Conservation (phyloP, 2,329 filamentous ascomycete genomes). For the Macrophomina pseudophaseolina region DNA sequence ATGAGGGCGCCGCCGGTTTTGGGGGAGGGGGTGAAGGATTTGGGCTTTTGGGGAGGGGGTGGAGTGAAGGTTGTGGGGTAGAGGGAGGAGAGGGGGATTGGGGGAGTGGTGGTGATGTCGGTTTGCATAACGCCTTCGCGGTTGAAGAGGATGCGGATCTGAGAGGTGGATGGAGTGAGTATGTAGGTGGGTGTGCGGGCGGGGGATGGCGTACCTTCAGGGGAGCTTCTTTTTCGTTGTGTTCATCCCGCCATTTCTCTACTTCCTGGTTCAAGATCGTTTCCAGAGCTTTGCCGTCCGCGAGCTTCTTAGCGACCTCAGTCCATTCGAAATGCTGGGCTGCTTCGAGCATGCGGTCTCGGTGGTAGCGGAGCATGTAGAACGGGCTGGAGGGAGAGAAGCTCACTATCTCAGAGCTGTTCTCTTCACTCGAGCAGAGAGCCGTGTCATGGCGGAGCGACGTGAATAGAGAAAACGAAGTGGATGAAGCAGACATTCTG, state of each 20-base stretch:
- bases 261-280: conserved; percentile 41
- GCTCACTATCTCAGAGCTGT: conserved; percentile 57
- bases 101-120: conserved; percentile 46
- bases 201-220: conserved; percentile 34
- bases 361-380: conserved; percentile 81
- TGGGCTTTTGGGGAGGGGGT: conserved; percentile 28
- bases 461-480: conserved; percentile 45
- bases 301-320: conserved; percentile 39
- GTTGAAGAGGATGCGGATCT: conserved; percentile 63
- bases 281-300: conserved; percentile 42
- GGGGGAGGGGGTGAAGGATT: conserved; percentile 39
- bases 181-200: not conserved
- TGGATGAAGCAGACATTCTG: conserved; percentile 2
- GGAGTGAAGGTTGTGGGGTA: conserved; percentile 61
- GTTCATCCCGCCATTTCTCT: conserved; percentile 31
- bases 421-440: conserved; percentile 41
- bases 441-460: conserved; percentile 47
- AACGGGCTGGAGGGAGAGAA: conserved; percentile 63
- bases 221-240: conserved; percentile 32
- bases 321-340: conserved; percentile 57
- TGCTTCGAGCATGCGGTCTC: conserved; percentile 73
- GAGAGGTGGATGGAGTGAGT: conserved; percentile 33
- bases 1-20: conserved; percentile 43
- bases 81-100: conserved; percentile 57
- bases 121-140: conserved; percentile 42